Evolutionary conservation across 2,329 filamentous ascomycete genomes (phyloP).

Genomic region (Verticillium klebahnii): DNA sequence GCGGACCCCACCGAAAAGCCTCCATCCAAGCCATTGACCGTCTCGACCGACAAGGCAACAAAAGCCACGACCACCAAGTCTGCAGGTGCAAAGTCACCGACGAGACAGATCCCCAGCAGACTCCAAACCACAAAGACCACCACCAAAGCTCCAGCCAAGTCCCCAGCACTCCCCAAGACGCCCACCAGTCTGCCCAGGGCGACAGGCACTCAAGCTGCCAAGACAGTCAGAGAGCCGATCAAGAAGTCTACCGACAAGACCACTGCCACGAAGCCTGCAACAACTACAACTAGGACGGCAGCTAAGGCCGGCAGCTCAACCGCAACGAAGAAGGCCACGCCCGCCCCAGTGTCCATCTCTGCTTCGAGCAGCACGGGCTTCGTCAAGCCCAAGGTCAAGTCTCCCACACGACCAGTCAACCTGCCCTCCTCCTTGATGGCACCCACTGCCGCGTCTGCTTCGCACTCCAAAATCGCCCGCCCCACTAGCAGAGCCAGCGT

Average conservation of each 20-base stretch:
- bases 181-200: constrained; percentile 22
- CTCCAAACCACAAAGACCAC: constrained; percentile 22
- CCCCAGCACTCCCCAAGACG: constrained; percentile 30
- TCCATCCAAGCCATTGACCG: background rate
- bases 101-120: constrained; percentile 19
- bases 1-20: constrained; percentile 19
- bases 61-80: constrained; percentile 17
- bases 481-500: constrained; percentile 42
- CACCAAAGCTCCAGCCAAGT: constrained; percentile 28
- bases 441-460: constrained; percentile 60
- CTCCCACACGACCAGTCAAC: constrained; percentile 63
- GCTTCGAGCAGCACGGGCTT: constrained; percentile 35
- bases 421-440: constrained; percentile 64
- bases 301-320: constrained; percentile 24
- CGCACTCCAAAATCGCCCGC: constrained; percentile 55
- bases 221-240: constrained; percentile 16
- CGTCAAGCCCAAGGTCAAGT: constrained; percentile 59
- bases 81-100: constrained; percentile 21
- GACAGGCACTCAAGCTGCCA: constrained; percentile 5
- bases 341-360: constrained; percentile 34
- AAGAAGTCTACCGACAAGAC: constrained; percentile 27
- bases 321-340: constrained; percentile 31
- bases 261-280: constrained; percentile 21
- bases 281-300: constrained; percentile 18
- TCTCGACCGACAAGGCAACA: constrained; percentile 16